Evolutionary conservation across 345 rosid species (phyloP).

Genomic region (Theobroma cacao): DNA sequence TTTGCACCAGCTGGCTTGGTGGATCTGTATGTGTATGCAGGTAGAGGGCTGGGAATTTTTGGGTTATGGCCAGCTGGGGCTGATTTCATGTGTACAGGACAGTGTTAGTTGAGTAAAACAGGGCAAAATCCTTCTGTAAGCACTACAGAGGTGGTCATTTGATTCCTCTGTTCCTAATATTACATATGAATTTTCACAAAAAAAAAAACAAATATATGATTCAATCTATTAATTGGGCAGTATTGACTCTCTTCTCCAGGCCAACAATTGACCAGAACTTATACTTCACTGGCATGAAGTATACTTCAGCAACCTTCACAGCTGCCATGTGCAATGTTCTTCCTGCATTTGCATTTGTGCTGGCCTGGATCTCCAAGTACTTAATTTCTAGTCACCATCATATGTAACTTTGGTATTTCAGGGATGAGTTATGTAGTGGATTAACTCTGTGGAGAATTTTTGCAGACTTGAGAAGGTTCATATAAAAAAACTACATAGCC

Average conservation of each 20-base stretch:
- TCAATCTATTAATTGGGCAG: neutral
- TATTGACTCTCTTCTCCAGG: conserved; percentile 28
- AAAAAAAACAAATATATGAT: no score
- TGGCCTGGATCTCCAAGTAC: conserved; percentile 86
- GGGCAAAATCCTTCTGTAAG: no score
- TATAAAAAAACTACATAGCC: conserved; percentile 53
- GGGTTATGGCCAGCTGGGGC: no score
- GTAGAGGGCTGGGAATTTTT: no score
- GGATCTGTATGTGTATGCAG: no score
- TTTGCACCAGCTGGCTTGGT: no score
- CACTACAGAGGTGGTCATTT: no score
- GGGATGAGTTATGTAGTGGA: neutral
- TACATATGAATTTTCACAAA: no score
- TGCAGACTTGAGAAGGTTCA: conserved; percentile 74
- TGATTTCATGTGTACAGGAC: no score
- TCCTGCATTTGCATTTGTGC: conserved; percentile 80
- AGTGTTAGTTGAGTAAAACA: no score
- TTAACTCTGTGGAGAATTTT: neutral
- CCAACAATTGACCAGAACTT: conserved; percentile 66
- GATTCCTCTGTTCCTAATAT: no score
- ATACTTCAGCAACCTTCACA: conserved; percentile 80
- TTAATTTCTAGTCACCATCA: neutral
- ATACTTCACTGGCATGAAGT: conserved; percentile 79
- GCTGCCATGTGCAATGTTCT: conserved; percentile 74
- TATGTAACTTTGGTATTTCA: neutral